Conservation (phyloP, 2,329 filamentous ascomycete species). For the Aspergillus luchuensis region DNA sequence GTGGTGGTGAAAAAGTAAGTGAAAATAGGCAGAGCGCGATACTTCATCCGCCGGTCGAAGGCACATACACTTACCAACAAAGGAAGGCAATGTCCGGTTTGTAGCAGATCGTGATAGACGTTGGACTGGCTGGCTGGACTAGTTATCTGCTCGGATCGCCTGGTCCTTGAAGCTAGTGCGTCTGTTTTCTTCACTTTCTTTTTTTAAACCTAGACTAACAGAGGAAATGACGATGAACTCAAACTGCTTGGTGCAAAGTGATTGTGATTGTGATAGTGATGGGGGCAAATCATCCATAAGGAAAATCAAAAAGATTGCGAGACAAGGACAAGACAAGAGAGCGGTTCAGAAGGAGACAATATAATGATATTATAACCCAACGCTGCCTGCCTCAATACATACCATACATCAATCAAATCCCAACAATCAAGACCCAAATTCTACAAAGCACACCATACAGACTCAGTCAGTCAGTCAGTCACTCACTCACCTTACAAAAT, state of each 20-base stretch:
- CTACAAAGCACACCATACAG: no score
- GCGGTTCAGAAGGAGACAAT: no score
- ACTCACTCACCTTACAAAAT: no score
- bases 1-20: neutral
- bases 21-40: neutral
- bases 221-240: neutral
- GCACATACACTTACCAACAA: constrained; percentile 1
- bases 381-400: no score
- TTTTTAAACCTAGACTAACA: neutral
- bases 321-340: no score
- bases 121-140: neutral
- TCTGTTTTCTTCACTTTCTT: neutral
- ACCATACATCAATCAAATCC: no score
- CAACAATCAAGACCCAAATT: no score
- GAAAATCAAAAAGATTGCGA: no score
- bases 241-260: neutral
- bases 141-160: neutral
- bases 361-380: no score
- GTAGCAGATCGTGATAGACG: constrained; percentile 4
- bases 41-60: neutral
- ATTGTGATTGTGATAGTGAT: neutral
- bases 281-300: neutral
- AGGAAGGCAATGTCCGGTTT: constrained; percentile 5
- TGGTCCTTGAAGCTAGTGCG: neutral
- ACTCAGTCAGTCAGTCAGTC: no score